Evolutionary conservation across 164 flowering plant genomes (phyloP), one percentile per base, ranked within the genome.

Genomic region (Stephania cephalantha): DNA sequence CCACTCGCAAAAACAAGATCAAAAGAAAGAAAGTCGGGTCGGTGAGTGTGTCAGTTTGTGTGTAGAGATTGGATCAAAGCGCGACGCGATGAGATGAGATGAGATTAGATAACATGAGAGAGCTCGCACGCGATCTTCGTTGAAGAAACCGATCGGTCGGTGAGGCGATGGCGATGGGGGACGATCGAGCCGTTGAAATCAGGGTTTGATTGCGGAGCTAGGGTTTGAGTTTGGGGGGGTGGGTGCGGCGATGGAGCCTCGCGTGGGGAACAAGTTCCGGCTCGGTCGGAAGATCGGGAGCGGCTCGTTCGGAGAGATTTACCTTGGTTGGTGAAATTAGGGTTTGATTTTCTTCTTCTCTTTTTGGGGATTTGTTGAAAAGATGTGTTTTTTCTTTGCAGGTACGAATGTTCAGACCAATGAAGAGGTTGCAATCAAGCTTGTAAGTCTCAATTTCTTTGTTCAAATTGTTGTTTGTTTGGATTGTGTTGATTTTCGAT

Each of bases 231-330:
- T 55, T 18, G 46, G 70, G 7, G 68, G 35, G 17, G 63, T 73
- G 70, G 68, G 67, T n/a, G 9, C 31, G 70, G 42, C 75, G 64
- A 91, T 93, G 97, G 95, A 93, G 85, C 89, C 95, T 75, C 90
- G 95, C 48, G 94, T 93, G 6, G 94, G 94, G 69, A 90, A 90
- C 81, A 93, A 90, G 83, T 93, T 83, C 77, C 85, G 92, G 48
- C 85, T 93, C n/a, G 95, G 97, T 72, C 86, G 97, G 58, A 93
- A 93, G 87, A 91, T 93, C 76, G 97, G 97, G 45, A 89, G 95
- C 79, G 97, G 97, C 11, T 93, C 97, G 1, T 93, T 91, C 69
- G 97, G 97, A 11, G 95, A 93, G 89, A 93, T 93, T 85, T 91
- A 90, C 82, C 86, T 90, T 1, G 97, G 97, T 92, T 80, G 9